Conservation (phyloP, 1,284 basidiomycete genomes). For the Malassezia equina region DNA sequence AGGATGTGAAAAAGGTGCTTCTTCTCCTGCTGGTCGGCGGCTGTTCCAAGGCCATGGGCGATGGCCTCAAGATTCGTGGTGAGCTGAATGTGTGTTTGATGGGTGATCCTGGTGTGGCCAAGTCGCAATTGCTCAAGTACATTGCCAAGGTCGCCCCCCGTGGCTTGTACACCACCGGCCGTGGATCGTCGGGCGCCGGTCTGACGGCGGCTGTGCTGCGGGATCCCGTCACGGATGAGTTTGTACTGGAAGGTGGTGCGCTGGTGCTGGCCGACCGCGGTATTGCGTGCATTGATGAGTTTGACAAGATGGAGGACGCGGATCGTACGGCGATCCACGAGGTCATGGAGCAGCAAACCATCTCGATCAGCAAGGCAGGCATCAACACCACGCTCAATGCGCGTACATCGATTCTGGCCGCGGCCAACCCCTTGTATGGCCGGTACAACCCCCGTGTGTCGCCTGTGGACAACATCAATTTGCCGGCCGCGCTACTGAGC, state of each 20-base stretch:
- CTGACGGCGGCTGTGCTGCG: slow-evolving; percentile 97
- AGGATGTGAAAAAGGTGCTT: slow-evolving; percentile 96
- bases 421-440: slow-evolving; percentile 94
- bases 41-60: slow-evolving; percentile 83
- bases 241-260: slow-evolving; percentile 97
- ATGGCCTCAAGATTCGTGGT: slow-evolving; percentile 97
- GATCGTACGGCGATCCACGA: slow-evolving; percentile 98
- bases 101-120: slow-evolving; percentile 99
- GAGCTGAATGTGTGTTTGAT: slow-evolving; percentile 96
- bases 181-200: slow-evolving; percentile 95
- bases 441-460: slow-evolving; percentile 95
- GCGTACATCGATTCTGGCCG: slow-evolving; percentile 93
- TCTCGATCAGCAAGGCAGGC: slow-evolving; percentile 96
- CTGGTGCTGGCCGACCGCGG: slow-evolving; percentile 97
- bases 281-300: slow-evolving; percentile 99
- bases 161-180: slow-evolving; percentile 95
- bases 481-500: slow-evolving; percentile 88
- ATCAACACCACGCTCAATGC: slow-evolving; percentile 98
- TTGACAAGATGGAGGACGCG: slow-evolving; percentile 99
- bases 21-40: slow-evolving; percentile 86
- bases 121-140: slow-evolving; percentile 94
- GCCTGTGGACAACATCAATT: slow-evolving; percentile 97
- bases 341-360: slow-evolving; percentile 99
- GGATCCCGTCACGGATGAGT: slow-evolving; percentile 97
- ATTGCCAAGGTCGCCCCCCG: slow-evolving; percentile 96